Base-by-base conservation (phyloP, 2,329 filamentous ascomycete genomes). In the Thelonectria rubi region DNA sequence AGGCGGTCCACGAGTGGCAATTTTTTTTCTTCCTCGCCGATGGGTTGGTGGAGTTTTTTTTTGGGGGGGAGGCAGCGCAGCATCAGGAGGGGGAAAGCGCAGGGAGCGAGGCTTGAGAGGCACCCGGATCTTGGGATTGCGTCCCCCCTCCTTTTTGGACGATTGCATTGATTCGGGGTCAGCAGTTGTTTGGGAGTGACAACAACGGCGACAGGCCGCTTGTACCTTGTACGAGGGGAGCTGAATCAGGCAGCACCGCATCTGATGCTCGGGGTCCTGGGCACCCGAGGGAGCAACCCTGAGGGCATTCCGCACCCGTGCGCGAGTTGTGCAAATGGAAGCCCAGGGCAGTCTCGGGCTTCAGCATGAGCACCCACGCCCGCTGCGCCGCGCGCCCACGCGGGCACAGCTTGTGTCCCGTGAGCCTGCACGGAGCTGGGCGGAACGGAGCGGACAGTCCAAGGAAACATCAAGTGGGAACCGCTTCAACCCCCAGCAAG, bases 91-190 rank as follows among this genome's bases (percentile, higher is more conserved):
- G 34, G 34, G 34, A 37, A 37, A 11, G 34, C 34, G 34, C 34
- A 37, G 11, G 14, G 51, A 21, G 24, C 39, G n/a, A 30, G 51
- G 40, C 39, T 20, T 20, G 15, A n/a, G 20, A 20, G 51, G 21
- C 17, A 49, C 30, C 46, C 48, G 26, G 46, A 50, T 49, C 54
- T 57, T 48, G 17, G 34, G 37, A 49, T 50, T 43, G 20, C 30
- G 24, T 34, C 37, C 46, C 53, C 53, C n/a, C 37, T 18, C 47
- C n/a, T 21, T 26, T 24, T 26, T 21, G 26, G 8, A 49, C 34
- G 45, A 47, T 47, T n/a, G 26, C 30, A 34, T 12, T 46, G 20
- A 24, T 34, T 45, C 26, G 15, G 21, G 24, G 20, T 26, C 20
- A 26, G 45, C 20, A 26, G 18, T 45, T 20, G n/a, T n/a, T 18